phyloP scores from a whole-genome alignment of 2,329 filamentous ascomycete species.

The Sarocladiaceae sp. region DNA sequence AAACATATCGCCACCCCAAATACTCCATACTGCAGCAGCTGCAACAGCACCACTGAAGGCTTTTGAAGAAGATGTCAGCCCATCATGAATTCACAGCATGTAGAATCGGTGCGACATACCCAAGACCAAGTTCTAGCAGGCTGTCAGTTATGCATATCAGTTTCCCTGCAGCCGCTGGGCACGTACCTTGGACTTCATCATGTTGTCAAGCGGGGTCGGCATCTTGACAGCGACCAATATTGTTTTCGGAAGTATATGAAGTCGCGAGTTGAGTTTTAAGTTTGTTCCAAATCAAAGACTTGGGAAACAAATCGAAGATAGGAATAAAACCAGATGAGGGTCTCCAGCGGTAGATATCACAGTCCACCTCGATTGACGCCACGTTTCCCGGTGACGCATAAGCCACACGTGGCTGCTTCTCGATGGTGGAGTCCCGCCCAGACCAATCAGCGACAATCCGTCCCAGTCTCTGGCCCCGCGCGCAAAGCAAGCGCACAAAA shows the following conservation, averaged over 20 bases:
- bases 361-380: background rate
- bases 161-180: slow-evolving; percentile 12
- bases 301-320: background rate
- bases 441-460: background rate
- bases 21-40: slow-evolving; percentile 75
- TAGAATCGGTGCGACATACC: slow-evolving; percentile 41
- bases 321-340: background rate
- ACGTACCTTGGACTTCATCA: slow-evolving; percentile 64
- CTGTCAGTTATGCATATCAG: slow-evolving; percentile 10
- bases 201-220: slow-evolving; percentile 66
- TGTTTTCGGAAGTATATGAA: too few relatives aligned
- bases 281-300: too few relatives aligned
- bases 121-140: slow-evolving; percentile 60
- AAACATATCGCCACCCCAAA: slow-evolving; percentile 84
- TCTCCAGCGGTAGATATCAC: background rate
- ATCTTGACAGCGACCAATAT: too few relatives aligned
- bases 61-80: slow-evolving; percentile 29
- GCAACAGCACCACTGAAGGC: slow-evolving; percentile 80
- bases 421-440: background rate
- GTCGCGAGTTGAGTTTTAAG: too few relatives aligned
- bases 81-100: slow-evolving; percentile 8
- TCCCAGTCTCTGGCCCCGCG: background rate
- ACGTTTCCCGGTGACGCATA: slow-evolving; percentile 1
- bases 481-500: slow-evolving; percentile 21
- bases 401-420: slow-evolving; percentile 5